Conservation (phyloP, 192 early-diverging fungal genomes). For the Backusella tarrabulga region DNA sequence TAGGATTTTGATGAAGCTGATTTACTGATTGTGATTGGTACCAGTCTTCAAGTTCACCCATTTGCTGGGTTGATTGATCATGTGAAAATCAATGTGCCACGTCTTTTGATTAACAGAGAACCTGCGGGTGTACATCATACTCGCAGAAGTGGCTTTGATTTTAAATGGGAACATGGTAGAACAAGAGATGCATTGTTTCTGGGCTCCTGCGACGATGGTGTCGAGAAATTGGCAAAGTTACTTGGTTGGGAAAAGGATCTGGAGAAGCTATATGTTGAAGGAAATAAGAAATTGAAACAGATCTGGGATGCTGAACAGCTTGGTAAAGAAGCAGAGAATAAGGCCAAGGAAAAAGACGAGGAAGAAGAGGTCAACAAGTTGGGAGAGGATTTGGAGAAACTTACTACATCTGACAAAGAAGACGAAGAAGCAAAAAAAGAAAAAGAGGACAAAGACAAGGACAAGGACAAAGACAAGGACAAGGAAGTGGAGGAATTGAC, state of each 20-base stretch:
- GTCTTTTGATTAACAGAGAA: conserved; percentile 91
- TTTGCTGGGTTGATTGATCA: conserved; percentile 78
- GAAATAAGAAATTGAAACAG: conserved; percentile 23
- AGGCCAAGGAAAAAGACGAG: conserved; percentile 10
- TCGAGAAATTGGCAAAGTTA: conserved; percentile 61
- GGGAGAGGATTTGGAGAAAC: conserved; percentile 25
- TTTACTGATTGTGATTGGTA: conserved; percentile 92
- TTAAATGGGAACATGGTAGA: conserved; percentile 61
- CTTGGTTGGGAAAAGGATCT: conserved; percentile 64
- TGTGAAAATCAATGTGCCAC: conserved; percentile 64
- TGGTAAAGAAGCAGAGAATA: conserved; percentile 9
- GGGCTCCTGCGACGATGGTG: conserved; percentile 86
- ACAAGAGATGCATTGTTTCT: conserved; percentile 76
- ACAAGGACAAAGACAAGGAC: not conserved
- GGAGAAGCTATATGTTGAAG: conserved; percentile 20
- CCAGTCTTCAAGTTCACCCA: conserved; percentile 86
- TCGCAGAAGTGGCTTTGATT: conserved; percentile 69
- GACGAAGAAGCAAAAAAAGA: not conserved
- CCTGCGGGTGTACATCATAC: conserved; percentile 56
- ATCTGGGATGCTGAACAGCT: conserved; percentile 16
- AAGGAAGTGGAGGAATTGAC: not conserved
- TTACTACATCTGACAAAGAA: not conserved
- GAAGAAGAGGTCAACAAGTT: conserved; percentile 21
- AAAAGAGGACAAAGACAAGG: not conserved
- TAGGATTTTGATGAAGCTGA: conserved; percentile 79